Conservation (phyloP, 1,139 yeast species). For the Sugiyamaella paludigena region DNA sequence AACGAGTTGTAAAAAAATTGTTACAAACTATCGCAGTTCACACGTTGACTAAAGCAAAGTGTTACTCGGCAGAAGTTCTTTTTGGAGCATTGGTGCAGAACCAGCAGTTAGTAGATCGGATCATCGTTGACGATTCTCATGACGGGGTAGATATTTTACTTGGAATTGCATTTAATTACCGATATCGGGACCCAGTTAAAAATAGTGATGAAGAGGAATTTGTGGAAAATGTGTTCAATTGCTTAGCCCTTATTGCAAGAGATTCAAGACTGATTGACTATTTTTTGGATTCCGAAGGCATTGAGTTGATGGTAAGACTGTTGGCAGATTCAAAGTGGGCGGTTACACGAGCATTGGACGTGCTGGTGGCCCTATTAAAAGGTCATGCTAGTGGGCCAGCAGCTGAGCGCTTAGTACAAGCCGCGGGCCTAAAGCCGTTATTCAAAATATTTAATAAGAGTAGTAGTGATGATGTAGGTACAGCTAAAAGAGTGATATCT, state of each 20-base stretch:
- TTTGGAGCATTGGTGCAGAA: constrained; percentile 1
- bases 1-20: neutral
- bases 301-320: constrained; percentile 34
- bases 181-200: constrained; percentile 19
- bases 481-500: constrained; percentile 20
- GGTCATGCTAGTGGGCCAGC: constrained; percentile 25
- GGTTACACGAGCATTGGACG: constrained; percentile 27
- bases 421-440: constrained; percentile 32
- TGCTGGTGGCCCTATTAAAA: constrained; percentile 27
- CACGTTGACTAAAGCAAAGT: neutral
- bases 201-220: constrained; percentile 31
- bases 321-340: constrained; percentile 25
- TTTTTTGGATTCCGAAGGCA: constrained; percentile 35
- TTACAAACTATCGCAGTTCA: neutral
- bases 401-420: constrained; percentile 29
- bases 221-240: constrained; percentile 29
- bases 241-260: constrained; percentile 24
- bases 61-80: constrained; percentile 7
- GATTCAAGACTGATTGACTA: constrained; percentile 12
- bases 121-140: neutral
- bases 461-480: neutral
- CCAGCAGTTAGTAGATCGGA: constrained; percentile 1
- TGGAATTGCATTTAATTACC: constrained; percentile 8
- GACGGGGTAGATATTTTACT: constrained; percentile 16
- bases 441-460: constrained; percentile 22